These are phyloP conservation scores for Circinella minor DNA, from an alignment of 371 early-diverging fungal genomes.

Conservation along the genomic window DNA sequence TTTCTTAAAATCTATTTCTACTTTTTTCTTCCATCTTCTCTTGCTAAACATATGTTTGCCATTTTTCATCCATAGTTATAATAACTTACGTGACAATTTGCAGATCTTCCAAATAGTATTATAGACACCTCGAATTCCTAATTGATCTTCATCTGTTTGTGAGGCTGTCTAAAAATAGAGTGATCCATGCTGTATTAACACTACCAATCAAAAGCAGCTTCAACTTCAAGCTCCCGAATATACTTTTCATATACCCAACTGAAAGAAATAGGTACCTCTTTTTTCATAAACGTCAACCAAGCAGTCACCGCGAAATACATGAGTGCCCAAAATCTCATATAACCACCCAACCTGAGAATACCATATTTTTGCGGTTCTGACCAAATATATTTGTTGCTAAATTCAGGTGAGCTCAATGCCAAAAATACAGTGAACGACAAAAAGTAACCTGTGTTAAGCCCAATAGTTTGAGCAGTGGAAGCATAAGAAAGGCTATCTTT, in stretches of 20 bases:
- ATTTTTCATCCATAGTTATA: no score
- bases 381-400: constrained; percentile 92
- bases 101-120: constrained; percentile 73
- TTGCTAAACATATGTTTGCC: no score
- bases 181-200: no score
- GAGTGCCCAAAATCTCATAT: constrained; percentile 92
- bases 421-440: constrained; percentile 95
- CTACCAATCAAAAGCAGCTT: neutral
- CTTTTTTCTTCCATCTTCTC: no score
- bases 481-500: constrained; percentile 90
- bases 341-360: constrained; percentile 79
- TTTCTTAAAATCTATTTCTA: no score
- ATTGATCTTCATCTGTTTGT: constrained; percentile 49
- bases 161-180: neutral
- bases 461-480: constrained; percentile 95
- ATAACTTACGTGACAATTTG: constrained; percentile 68
- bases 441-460: constrained; percentile 94
- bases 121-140: constrained; percentile 65
- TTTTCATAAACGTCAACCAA: constrained; percentile 80
- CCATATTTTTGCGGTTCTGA: constrained; percentile 72
- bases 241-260: neutral
- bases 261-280: constrained; percentile 54
- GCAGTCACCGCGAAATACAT: constrained; percentile 86
- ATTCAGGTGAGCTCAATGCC: constrained; percentile 92
- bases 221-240: neutral